phyloP scores from a whole-genome alignment of 805 yeast genomes.

The Nakazawaea ambrosiae region DNA sequence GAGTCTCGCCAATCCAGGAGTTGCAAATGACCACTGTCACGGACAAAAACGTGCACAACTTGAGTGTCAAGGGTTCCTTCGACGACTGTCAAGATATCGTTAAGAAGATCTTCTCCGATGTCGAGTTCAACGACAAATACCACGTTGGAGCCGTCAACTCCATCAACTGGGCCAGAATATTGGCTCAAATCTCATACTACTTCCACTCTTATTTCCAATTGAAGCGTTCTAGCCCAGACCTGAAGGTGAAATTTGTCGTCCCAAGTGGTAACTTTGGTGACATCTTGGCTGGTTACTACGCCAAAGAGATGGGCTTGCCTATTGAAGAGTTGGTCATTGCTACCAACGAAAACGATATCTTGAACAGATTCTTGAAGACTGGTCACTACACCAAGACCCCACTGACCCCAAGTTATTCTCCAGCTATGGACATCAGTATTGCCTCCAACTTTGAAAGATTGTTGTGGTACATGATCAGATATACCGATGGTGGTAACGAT shows the following conservation, averaged over 20 bases:
- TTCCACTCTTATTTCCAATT: conserved; percentile 86
- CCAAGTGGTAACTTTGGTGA: conserved; percentile 99
- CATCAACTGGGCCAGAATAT: conserved; percentile 97
- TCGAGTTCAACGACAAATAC: conserved; percentile 77
- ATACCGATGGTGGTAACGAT: conserved; percentile 51
- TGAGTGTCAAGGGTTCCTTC: conserved; percentile 92
- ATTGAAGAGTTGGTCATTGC: conserved; percentile 83
- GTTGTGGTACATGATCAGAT: conserved; percentile 87
- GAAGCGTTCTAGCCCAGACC: conserved; percentile 26
- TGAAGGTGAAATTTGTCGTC: conserved; percentile 75
- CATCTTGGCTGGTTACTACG: conserved; percentile 93
- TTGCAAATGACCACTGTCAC: conserved; percentile 97
- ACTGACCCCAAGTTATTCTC: conserved; percentile 86
- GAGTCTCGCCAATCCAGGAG: conserved; percentile 97
- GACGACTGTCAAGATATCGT: conserved; percentile 98
- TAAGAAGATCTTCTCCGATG: conserved; percentile 86
- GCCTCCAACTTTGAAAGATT: conserved; percentile 95
- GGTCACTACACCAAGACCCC: conserved; percentile 76
- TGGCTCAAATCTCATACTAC: conserved; percentile 96
- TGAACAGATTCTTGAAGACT: conserved; percentile 83
- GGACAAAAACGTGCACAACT: conserved; percentile 88
- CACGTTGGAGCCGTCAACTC: conserved; percentile 98
- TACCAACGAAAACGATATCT: conserved; percentile 91
- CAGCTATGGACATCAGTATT: conserved; percentile 97
- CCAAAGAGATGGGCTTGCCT: conserved; percentile 93